Conservation (phyloP, 2,329 filamentous ascomycete species). For the Epichloe uncinata region DNA sequence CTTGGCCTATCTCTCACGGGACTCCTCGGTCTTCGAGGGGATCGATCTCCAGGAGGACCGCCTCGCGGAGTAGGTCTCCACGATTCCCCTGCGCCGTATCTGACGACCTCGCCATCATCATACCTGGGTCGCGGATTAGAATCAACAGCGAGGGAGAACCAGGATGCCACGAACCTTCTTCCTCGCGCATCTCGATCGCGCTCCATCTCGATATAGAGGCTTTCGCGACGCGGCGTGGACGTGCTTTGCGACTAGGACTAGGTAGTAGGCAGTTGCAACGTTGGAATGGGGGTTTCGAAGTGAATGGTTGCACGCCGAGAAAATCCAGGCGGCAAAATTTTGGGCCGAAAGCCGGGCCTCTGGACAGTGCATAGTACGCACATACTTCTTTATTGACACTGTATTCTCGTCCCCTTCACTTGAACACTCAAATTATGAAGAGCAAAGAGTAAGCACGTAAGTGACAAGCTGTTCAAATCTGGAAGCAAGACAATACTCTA, state of each 20-base stretch:
- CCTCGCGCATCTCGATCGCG: conserved; percentile 23
- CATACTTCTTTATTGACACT: background rate
- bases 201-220: conserved; percentile 15
- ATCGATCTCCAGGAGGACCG: conserved; percentile 23
- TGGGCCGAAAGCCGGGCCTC: background rate
- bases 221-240: background rate
- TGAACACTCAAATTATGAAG: no score
- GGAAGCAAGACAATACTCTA: background rate
- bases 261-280: background rate
- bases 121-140: conserved; percentile 27
- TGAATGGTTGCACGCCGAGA: background rate
- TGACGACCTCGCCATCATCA: conserved; percentile 48
- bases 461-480: background rate
- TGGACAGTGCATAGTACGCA: background rate
- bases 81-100: conserved; percentile 48
- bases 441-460: no score
- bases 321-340: background rate
- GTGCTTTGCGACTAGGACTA: background rate
- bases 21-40: conserved; percentile 25
- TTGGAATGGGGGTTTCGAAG: background rate
- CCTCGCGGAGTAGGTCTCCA: conserved; percentile 43
- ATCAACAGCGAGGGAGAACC: background rate
- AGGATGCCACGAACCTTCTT: conserved; percentile 17
- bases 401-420: background rate
- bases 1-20: conserved; percentile 16